Evolutionary conservation across 805 yeast species (phyloP), one percentile per base, ranked within the genome.

Genomic region (Sugiyamaella valdiviana): DNA sequence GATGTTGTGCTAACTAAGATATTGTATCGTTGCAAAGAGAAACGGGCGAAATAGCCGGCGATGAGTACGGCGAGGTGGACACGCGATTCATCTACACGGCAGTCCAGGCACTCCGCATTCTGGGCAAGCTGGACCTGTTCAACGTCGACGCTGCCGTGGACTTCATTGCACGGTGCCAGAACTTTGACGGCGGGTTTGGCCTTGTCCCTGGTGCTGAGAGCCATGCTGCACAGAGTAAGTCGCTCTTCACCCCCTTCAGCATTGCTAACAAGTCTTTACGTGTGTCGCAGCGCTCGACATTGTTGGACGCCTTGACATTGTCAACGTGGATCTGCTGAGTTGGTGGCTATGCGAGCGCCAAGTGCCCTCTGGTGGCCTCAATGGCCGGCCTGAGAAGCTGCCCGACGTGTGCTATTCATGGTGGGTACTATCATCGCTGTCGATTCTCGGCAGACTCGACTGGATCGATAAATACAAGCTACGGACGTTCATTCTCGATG

Each of bases 401-500:
- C 95, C 98, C 0, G 99, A 93, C 65, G 96, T 87, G n/a, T 93
- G 99, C 63, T 93, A 93, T 63, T 82, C 93, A 57, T 93, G 97
- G 96, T 93, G 99, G 99, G 95, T 89, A 7, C 64, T 89, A 19
- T 83, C 95, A 1, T 76, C 88, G 2, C 66, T 90, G 49, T 75
- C 84, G 0, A 80, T 87, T 35, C 70, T 91, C 17, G 77, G 70
- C 0, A 80, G 77, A 52, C 63, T 80, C 16, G 77, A 85, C 54
- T 89, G 95, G 89, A 83, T 93, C n/a, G 83, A 87, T 60, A 72
- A 71, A 23, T 73, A 67, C 3, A 79, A 76, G 56, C 68, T 93
- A 49, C 74, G 75, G 45, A 63, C 67, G 2, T 93, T 89, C 60
- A 89, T 93, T 3, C 65, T 91, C 36, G 60, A 64, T 1, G 81